Conservation (phyloP, 306 rosid species). For the Vigna hirtella region DNA sequence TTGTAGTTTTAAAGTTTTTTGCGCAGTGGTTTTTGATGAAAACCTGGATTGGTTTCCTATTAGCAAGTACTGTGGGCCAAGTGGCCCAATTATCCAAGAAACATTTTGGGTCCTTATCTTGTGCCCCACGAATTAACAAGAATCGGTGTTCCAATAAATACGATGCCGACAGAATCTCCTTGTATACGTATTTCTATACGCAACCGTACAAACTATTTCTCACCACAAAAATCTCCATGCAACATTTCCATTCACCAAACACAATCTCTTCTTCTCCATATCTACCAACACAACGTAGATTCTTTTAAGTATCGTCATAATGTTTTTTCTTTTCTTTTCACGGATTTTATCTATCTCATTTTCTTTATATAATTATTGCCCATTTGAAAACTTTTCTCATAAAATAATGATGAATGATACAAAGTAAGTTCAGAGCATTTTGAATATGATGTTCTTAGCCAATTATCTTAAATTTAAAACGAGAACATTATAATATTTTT, state of each 20-base stretch:
- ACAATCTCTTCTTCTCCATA: too few relatives aligned
- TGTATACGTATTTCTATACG: conserved; percentile 16
- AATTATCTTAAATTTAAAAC: too few relatives aligned
- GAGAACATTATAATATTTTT: too few relatives aligned
- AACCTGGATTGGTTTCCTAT: neutral
- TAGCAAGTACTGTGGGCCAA: neutral
- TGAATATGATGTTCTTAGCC: too few relatives aligned
- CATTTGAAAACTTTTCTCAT: too few relatives aligned
- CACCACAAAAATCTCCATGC: conserved; percentile 49
- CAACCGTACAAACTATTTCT: conserved; percentile 37
- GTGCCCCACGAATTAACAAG: conserved; percentile 2
- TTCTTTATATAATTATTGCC: too few relatives aligned
- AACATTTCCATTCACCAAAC: conserved; percentile 27
- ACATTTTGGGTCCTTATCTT: neutral
- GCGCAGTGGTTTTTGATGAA: neutral
- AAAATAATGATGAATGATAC: too few relatives aligned
- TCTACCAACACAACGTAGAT: conserved; percentile 24
- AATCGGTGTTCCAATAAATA: neutral
- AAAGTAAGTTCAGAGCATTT: too few relatives aligned
- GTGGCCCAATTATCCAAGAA: neutral
- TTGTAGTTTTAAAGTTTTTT: too few relatives aligned
- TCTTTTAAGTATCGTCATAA: conserved; percentile 18
- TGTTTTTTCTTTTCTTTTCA: too few relatives aligned
- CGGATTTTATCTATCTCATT: too few relatives aligned
- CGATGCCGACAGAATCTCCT: neutral